Base-by-base conservation (phyloP, 2,329 filamentous ascomycete genomes). In the Trichophyton mentagrophytes region DNA sequence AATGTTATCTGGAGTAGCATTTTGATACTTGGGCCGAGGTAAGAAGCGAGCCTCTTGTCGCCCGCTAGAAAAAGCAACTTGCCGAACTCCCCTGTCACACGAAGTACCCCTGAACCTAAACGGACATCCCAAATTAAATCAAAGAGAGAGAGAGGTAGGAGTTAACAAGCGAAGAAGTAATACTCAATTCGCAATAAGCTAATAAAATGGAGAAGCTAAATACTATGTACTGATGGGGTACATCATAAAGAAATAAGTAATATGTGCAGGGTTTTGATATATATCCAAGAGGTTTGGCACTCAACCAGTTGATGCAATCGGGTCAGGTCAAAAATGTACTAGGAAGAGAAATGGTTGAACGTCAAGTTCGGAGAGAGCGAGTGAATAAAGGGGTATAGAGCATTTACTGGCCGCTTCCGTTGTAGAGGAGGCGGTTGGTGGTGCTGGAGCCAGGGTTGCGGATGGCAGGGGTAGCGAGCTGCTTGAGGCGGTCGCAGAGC, bases 401-500 rank as follows among this genome's bases (percentile, higher is more conserved):
- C n/a, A 20, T 36, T 17, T 57, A 57, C 15, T 44, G 36, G 22
- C 55, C 55, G 8, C 55, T 57, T 11, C 69, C 70, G 59, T 71
- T 72, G 59, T 66, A 70, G 2, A 68, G 67, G 61, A 72, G 68
- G 56, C 65, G 47, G 58, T 66, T 68, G 22, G 68, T 67, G 62
- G 68, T 70, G 57, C 65, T 66, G 15, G 66, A 9, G 11, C 62
- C 61, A 5, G 65, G 61, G 61, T 65, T 63, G 13, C 60, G 63
- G 60, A 71, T 63, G 57, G 66, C 65, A 40, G 60, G 61, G 17
- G 66, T 66, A 47, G 81, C 82, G 38, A 86, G 77, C 64, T 74
- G 69, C 73, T 79, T 79, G 68, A 86, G 79, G 64, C 77, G 74
- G 62, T 74, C 65, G 44, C 72, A 73, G 59, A 83, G 77, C 7